phyloP scores from a whole-genome alignment of 192 early-diverging fungal genomes.

The Backusella tuberculispora region DNA sequence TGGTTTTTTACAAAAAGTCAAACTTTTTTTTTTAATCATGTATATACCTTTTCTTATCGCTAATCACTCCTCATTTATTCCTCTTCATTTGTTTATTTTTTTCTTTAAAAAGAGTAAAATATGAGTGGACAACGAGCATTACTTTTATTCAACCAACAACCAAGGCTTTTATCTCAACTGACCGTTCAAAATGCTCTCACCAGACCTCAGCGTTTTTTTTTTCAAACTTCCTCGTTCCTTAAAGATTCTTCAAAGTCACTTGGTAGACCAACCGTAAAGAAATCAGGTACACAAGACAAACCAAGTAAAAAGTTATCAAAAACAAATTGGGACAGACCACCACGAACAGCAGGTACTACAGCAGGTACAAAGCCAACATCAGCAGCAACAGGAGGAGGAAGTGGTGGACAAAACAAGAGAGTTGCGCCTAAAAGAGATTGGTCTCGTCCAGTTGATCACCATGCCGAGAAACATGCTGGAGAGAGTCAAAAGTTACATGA shows the following conservation, averaged over 20 bases:
- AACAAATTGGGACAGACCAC: not conserved
- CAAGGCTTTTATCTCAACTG: not conserved
- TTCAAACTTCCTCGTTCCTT: not conserved
- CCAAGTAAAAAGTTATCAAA: slow-evolving; percentile 5
- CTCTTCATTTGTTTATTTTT: not conserved
- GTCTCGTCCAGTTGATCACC: slow-evolving; percentile 29
- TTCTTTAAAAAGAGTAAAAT: not conserved
- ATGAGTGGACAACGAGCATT: slow-evolving; percentile 27
- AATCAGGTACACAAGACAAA: not conserved
- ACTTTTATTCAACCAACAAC: not conserved
- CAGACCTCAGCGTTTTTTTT: not conserved
- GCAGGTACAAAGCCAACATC: not conserved
- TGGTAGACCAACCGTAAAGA: not conserved
- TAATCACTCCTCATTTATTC: not conserved
- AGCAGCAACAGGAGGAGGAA: not conserved
- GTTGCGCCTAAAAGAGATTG: slow-evolving; percentile 27
- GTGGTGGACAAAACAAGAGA: not conserved
- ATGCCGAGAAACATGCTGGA: slow-evolving; percentile 37
- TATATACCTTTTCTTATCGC: not conserved
- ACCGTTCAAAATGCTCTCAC: not conserved
- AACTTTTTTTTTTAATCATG: too few species aligned
- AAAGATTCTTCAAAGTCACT: not conserved
- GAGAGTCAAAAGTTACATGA: slow-evolving; percentile 29
- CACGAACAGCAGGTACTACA: not conserved
- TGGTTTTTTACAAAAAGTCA: too few species aligned